Evolutionary conservation across 1,139 yeast genomes (phyloP), one percentile per base, ranked within the genome.

Genomic region (Maudiozyma humilis): DNA sequence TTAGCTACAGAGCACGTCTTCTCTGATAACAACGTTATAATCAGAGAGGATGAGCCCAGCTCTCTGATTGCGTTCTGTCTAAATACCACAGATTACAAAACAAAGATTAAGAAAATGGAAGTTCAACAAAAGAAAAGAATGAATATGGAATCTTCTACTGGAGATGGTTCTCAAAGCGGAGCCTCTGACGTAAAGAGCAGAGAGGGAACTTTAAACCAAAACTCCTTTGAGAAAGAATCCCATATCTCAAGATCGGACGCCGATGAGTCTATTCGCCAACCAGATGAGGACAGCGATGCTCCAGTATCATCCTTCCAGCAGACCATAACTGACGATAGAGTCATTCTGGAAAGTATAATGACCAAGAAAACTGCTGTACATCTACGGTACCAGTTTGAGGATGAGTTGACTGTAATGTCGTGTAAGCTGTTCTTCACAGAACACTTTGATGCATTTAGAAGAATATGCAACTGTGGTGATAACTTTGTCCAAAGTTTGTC

Each of bases 21-120:
- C 69, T 88, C 88, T 8, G 97, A 93, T 59, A 85, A 95, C 5
- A 89, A 87, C 62, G 95, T 93, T 15, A 83, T 93, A 50, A 94
- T 91, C 4, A 71, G 98, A 42, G 99, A 93, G 58, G 96, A 88
- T 63, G 99, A 93, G 62, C 98, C 98, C 6, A 84, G 94, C 59
- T 89, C 97, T 0, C 67, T 93, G 50, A 87, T 91, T 51, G 95
- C 98, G 0, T 89, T 91, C 58, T 89, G 97, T 60, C 68, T 93
- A 49, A 83, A 89, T 36, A 79, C 95, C 0, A 73, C 78, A 2
- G 97, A 91, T 62, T 91, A 91, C 57, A 71, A 75, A 43, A 82
- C 78, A 47, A 67, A 59, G 43, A 59, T 53, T 13, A 34, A n/a
- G 23, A 44, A 43, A 32, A 35, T 36, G 48, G 44, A 42, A 14